Conservation (phyloP, 163 green algal species). For the Scenedesmus sp. region DNA sequence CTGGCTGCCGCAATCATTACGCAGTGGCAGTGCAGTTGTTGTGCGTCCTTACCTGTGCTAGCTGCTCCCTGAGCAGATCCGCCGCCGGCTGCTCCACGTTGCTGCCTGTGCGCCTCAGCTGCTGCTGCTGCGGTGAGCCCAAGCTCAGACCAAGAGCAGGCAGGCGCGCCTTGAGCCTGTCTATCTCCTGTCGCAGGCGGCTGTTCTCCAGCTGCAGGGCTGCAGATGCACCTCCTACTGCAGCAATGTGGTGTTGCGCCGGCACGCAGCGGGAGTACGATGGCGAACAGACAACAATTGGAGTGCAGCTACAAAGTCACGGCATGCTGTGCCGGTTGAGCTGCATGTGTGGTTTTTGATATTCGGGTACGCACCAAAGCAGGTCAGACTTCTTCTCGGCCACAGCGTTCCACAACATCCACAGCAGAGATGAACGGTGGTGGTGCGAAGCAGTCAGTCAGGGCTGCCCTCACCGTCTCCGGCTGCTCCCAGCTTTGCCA, state of each 20-base stretch:
- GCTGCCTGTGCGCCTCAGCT: slow-evolving; percentile 5
- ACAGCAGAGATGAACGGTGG: too few relatives aligned
- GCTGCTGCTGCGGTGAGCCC: neutral
- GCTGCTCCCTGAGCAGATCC: neutral
- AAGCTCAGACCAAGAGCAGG: neutral
- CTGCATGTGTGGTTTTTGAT: too few relatives aligned
- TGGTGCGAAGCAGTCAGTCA: neutral
- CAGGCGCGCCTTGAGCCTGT: slow-evolving; percentile 36
- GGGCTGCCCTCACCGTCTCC: neutral
- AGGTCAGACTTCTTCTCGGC: too few relatives aligned
- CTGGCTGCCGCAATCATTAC: neutral
- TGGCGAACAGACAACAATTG: neutral
- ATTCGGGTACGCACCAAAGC: too few relatives aligned
- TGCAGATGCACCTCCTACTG: neutral
- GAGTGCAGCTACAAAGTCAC: too few relatives aligned
- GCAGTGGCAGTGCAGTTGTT: too few relatives aligned
- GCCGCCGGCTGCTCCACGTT: neutral
- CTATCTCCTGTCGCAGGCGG: slow-evolving; percentile 53
- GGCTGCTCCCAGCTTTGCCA: slow-evolving; percentile 7
- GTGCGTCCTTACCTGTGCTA: slow-evolving; percentile 32
- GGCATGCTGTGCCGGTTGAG: too few relatives aligned
- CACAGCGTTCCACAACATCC: too few relatives aligned
- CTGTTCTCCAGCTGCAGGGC: slow-evolving; percentile 59
- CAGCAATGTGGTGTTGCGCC: neutral
- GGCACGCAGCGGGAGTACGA: neutral